Percentiles rank a stretch among this genome's conserved stretches.
Conservation (phyloP, 2,329 filamentous ascomycete genomes). For the Ophiocordyceps unilateralis region DNA sequence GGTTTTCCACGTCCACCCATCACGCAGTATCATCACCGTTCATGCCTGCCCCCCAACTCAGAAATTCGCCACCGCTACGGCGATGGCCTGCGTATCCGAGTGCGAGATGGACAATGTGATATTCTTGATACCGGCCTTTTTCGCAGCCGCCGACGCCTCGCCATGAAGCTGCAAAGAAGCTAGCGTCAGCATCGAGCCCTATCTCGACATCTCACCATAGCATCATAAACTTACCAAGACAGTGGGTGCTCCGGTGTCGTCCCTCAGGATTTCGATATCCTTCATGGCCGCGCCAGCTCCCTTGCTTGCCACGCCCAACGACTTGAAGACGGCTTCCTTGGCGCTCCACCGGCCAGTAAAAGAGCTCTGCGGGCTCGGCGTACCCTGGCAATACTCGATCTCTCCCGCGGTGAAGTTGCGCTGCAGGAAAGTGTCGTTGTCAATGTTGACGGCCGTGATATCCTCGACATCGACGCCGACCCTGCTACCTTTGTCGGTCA, state of each 20-base stretch:
- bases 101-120: slow-evolving; percentile 93
- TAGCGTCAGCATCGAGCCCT: slow-evolving; percentile 17
- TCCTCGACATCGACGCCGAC: slow-evolving; percentile 91
- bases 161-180: slow-evolving; percentile 55
- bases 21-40: not conserved
- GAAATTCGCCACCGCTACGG: slow-evolving; percentile 75
- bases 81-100: slow-evolving; percentile 83
- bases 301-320: slow-evolving; percentile 68
- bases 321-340: slow-evolving; percentile 98
- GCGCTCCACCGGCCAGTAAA: slow-evolving; percentile 94
- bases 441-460: slow-evolving; percentile 72
- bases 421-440: slow-evolving; percentile 85
- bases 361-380: slow-evolving; percentile 66
- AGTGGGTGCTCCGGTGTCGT: slow-evolving; percentile 64
- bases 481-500: slow-evolving; percentile 44
- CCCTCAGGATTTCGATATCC: slow-evolving; percentile 83
- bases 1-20: not conserved
- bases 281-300: slow-evolving; percentile 79
- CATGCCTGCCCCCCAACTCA: slow-evolving; percentile 27
- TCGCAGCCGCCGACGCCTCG: slow-evolving; percentile 66
- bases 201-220: not conserved
- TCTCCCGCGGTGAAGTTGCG: slow-evolving; percentile 84
- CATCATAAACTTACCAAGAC: slow-evolving; percentile 60
- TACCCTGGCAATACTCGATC: slow-evolving; percentile 70
- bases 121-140: slow-evolving; percentile 70